These are phyloP conservation scores for Aspergillus sparsus DNA, from an alignment of 495 filamentous ascomycete genomes.

Conservation along the genomic window DNA sequence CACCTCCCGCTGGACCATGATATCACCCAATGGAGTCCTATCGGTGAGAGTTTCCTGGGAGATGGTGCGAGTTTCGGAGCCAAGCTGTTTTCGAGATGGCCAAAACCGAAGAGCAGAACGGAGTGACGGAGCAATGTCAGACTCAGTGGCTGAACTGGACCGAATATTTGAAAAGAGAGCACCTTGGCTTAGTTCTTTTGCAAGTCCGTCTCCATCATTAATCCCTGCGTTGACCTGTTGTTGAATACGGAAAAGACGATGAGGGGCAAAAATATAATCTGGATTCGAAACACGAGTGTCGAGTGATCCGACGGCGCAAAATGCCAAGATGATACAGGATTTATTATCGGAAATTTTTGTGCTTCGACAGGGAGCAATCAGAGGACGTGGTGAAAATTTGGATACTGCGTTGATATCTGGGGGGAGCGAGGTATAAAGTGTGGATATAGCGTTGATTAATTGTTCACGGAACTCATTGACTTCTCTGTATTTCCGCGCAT, in stretches of 20 bases:
- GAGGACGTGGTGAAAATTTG: constrained; percentile 48
- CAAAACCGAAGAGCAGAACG: constrained; percentile 37
- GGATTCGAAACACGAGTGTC: constrained; percentile 41
- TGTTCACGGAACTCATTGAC: constrained; percentile 44
- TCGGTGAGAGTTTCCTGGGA: constrained; percentile 39
- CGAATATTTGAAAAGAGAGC: constrained; percentile 35
- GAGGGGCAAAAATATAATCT: constrained; percentile 49
- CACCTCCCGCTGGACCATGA: constrained; percentile 56
- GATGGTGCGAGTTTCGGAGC: constrained; percentile 5
- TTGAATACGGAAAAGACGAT: constrained; percentile 58
- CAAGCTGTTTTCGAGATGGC: constrained; percentile 27
- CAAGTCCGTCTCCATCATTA: constrained; percentile 53
- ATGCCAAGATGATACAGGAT: constrained; percentile 48
- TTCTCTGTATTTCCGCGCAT: constrained; percentile 31
- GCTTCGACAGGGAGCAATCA: constrained; percentile 47
- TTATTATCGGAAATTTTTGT: constrained; percentile 27
- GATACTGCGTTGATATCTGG: constrained; percentile 49
- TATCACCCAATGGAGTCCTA: constrained; percentile 43
- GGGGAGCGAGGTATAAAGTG: constrained; percentile 46
- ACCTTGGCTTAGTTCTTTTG: constrained; percentile 41
- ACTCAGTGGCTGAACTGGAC: constrained; percentile 32
- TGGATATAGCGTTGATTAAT: constrained; percentile 41
- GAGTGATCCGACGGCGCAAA: constrained; percentile 58
- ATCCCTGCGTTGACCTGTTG: constrained; percentile 55
- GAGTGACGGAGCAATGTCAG: constrained; percentile 29